These are phyloP conservation scores for Aspergillus ostianus DNA, from an alignment of 495 filamentous ascomycete species.

Conservation along the genomic window DNA sequence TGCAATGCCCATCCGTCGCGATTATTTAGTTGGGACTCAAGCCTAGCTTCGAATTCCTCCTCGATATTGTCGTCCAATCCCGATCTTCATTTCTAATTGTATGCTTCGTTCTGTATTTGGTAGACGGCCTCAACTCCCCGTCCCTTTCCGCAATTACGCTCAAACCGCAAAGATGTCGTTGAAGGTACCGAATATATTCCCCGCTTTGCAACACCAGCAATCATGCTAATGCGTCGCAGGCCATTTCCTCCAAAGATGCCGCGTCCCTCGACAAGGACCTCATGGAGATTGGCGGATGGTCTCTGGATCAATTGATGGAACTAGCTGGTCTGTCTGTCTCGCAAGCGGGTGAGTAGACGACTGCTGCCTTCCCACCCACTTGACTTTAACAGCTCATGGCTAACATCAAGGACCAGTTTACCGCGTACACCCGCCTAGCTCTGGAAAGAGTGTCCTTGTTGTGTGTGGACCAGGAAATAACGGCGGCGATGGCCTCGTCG, in stretches of 20 bases:
- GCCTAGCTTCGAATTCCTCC: not conserved
- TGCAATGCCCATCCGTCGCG: conserved; percentile 12
- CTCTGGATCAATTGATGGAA: conserved; percentile 96
- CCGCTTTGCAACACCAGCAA: not conserved
- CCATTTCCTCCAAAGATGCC: conserved; percentile 82
- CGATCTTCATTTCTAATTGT: conserved; percentile 5
- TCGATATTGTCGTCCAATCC: not conserved
- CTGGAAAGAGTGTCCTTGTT: conserved; percentile 74
- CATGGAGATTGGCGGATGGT: conserved; percentile 90
- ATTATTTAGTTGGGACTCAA: not conserved
- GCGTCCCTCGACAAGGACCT: conserved; percentile 88
- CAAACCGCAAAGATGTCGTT: conserved; percentile 41
- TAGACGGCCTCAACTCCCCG: conserved; percentile 14
- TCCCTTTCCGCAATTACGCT: conserved; percentile 25
- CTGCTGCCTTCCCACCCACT: not conserved
- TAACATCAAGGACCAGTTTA: conserved; percentile 55
- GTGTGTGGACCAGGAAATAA: conserved; percentile 96
- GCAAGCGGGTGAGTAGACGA: conserved; percentile 65
- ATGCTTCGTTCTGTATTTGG: conserved; percentile 27
- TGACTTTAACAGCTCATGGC: not conserved
- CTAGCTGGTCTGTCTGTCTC: conserved; percentile 90
- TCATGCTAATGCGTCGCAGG: conserved; percentile 52
- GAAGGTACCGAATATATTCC: conserved; percentile 25
- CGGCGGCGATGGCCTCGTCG: conserved; percentile 93
- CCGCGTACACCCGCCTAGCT: conserved; percentile 71